Conservation (phyloP, 768 basidiomycete species). For the Peribolospora kevripleyi region DNA sequence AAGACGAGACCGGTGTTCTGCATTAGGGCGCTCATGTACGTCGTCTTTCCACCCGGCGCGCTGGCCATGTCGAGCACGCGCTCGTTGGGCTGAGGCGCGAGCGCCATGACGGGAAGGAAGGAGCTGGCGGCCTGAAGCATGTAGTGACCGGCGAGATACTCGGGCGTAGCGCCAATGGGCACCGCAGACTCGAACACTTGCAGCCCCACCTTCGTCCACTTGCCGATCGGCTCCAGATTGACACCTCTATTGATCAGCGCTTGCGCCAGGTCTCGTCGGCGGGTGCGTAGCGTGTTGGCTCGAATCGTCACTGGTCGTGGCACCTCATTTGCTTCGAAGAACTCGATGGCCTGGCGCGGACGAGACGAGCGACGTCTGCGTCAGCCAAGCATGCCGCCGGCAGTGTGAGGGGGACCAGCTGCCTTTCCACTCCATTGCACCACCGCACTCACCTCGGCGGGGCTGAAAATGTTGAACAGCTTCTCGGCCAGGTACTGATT, state of each 20-base stretch:
- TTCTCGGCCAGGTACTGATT: slow-evolving; percentile 87
- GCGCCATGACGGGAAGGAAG: slow-evolving; percentile 94
- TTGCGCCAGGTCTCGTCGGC: slow-evolving; percentile 83
- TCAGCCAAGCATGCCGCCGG: background rate
- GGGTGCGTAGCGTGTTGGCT: slow-evolving; percentile 81
- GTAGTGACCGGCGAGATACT: slow-evolving; percentile 96
- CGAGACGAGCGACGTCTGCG: background rate
- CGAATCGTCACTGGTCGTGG: slow-evolving; percentile 92
- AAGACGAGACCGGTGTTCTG: slow-evolving; percentile 96
- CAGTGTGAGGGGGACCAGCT: background rate
- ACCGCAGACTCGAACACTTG: slow-evolving; percentile 92
- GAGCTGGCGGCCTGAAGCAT: slow-evolving; percentile 99
- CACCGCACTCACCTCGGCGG: slow-evolving; percentile 44
- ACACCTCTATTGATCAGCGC: slow-evolving; percentile 83
- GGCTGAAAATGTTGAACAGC: slow-evolving; percentile 74
- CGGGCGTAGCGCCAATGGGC: slow-evolving; percentile 93
- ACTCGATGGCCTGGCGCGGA: slow-evolving; percentile 57
- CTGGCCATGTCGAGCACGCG: slow-evolving; percentile 96
- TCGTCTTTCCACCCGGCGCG: slow-evolving; percentile 93
- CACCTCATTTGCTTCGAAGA: slow-evolving; percentile 92
- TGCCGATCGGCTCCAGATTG: slow-evolving; percentile 90
- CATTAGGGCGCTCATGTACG: slow-evolving; percentile 85
- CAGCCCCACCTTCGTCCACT: slow-evolving; percentile 98
- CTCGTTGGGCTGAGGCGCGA: slow-evolving; percentile 74
- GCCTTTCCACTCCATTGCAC: background rate